Percentiles rank a stretch among this genome's conserved stretches.
Evolutionary conservation across 2,329 filamentous ascomycete species (phyloP).

Genomic region (Colletotrichum sp.): DNA sequence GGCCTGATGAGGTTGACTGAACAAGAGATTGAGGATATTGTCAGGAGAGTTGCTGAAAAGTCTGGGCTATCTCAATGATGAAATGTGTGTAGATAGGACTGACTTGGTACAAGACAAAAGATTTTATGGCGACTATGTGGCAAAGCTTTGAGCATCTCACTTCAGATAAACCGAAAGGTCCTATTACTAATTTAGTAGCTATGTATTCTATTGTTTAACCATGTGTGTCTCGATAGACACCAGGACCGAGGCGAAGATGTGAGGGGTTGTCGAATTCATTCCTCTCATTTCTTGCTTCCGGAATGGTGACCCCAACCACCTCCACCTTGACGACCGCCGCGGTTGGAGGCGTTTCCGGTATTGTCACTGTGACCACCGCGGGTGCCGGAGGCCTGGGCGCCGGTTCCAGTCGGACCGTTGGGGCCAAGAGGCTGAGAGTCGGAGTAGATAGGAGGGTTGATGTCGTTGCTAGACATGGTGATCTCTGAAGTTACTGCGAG

Average conservation of each 20-base stretch:
- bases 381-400: background rate
- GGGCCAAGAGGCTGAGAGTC: background rate
- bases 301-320: background rate
- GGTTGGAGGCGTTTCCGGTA: background rate
- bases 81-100: rapidly evolving
- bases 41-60: background rate
- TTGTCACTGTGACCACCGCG: background rate
- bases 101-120: rapidly evolving
- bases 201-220: background rate
- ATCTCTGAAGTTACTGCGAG: rapidly evolving
- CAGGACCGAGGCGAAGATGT: background rate
- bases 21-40: background rate
- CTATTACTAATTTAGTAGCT: background rate
- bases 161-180: background rate
- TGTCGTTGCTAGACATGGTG: background rate
- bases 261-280: background rate
- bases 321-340: background rate
- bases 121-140: rapidly evolving
- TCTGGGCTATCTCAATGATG: background rate
- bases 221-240: background rate
- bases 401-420: background rate
- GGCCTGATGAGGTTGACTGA: background rate
- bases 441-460: background rate
- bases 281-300: background rate
- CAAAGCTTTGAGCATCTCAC: background rate